Base-by-base conservation (phyloP, 306 rosid genomes). In the Vigna angularis region DNA sequence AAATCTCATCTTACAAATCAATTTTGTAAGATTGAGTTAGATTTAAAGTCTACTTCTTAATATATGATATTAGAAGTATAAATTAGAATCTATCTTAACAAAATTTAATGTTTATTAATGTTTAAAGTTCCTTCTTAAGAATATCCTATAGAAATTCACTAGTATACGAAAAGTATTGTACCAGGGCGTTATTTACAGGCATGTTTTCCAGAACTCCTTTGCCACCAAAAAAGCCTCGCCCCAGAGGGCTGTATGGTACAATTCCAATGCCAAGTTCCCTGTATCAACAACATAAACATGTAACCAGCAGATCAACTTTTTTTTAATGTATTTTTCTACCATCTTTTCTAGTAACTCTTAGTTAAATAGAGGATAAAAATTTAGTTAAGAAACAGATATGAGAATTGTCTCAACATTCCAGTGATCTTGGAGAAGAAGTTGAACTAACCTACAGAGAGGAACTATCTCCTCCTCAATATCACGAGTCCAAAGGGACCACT, bases 191-290 rank as follows among this genome's bases (percentile, higher is more conserved):
- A 62, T 28, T 18, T 66, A 76, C 73, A 32, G 96, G 70, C 64
- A 87, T 18, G 64, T 51, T 81, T 76, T 93, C 96, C 32, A 83
- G 65, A 67, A 88, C 80, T 22, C 83, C 93, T 85, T 66, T 93
- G 72, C 98, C 98, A 15, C 89, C 96, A 42, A 93, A 91, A 51
- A 93, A 89, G 4, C 94, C 98, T 38, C 89, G 87, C 11, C 98
- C 96, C 45, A 93, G 93, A 72, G 98, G 96, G 73, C 96, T 86
- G 53, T 88, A 91, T 2, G 98, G 89, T 48, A 91, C 98, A 67
- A 91, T 85, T 47, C 96, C 98, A 65, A 93, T 89, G n/a, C 80
- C 83, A 67, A 63, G 70, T 34, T 94, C 93, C 87, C 97, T 90
- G 81, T 24, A 84, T 36, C 30, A 47, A 32, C 12, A 16, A 69